Conservation (phyloP, 306 rosid genomes). For the Casuarina equisetifolia region DNA sequence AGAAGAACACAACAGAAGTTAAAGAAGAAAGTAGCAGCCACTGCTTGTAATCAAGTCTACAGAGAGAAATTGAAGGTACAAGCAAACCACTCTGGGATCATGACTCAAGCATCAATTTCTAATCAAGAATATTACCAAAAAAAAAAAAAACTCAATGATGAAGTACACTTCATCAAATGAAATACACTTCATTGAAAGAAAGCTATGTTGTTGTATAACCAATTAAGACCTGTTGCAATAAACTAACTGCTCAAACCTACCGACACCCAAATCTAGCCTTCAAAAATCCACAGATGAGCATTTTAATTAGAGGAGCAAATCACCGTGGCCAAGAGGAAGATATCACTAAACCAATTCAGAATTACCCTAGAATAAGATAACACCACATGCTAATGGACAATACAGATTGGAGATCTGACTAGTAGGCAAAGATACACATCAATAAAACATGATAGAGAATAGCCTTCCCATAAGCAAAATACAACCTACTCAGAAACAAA, state of each 20-base stretch:
- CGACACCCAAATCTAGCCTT: not conserved
- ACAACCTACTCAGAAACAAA: not conserved
- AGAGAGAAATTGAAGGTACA: not conserved
- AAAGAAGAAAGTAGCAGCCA: not conserved
- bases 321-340: not conserved
- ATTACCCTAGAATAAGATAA: not conserved
- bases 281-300: not conserved
- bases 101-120: not conserved
- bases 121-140: not conserved
- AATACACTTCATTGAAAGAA: not conserved
- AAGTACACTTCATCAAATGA: not conserved
- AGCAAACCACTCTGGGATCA: not conserved
- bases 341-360: not conserved
- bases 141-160: not conserved
- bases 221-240: not conserved
- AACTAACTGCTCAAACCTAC: not conserved
- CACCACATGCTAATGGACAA: not conserved
- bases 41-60: not conserved
- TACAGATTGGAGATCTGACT: not conserved
- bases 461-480: not conserved
- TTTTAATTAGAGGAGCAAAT: not conserved
- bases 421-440: not conserved
- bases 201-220: not conserved
- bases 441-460: not conserved
- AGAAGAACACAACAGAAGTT: not conserved